Base-by-base conservation (phyloP, 768 basidiomycete genomes). In the Tulasnella sp. region DNA sequence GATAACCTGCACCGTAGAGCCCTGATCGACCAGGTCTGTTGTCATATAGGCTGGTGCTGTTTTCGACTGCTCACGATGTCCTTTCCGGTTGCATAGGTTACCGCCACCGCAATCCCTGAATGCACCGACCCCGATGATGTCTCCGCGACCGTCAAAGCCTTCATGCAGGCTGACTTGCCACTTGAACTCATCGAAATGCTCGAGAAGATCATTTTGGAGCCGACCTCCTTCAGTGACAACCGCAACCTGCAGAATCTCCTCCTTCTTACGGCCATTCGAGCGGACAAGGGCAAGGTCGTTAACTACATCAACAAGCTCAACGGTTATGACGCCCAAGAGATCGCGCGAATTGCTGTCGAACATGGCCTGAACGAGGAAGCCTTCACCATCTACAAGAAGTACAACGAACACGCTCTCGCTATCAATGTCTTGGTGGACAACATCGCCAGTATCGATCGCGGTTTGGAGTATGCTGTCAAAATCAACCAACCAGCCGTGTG, bases 381-480 rank as follows among this genome's bases (percentile, higher is more conserved):
- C 6, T 90, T 99, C 85, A 94, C 94, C 22, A 96, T 99, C 84
- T 99, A 96, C 90, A 96, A 95, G 90, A 99, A 99, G 88, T 93
- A 98, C 85, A 93, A 97, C 78, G 93, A 98, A 84, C 95, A 98
- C 86, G 96, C 92, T 1, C 92, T 95, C 87, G 98, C 98, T 20
- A 98, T 99, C 88, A 98, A 95, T 83, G 96, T 99, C 50, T 90
- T 99, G 40, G 98, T 99, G 60, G 98, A 99, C 86, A 97, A 99
- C 85, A 95, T 99, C 82, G 97, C 98, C 73, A 96, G 95, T 40
- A 93, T 99, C 82, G 98, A 99, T 84, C 96, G 98, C 84, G 98
- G 96, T 79, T 89, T 96, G 83, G 96, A 98, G 77, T 99, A 95
- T 83, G 98, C 98, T 80, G 94, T 91, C 88, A 99, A 98, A 89